A percentile compares a stretch with the other conserved stretches of the same genome.
Conservation (phyloP, 1,284 basidiomycete genomes). For the Tilletia setariae region DNA sequence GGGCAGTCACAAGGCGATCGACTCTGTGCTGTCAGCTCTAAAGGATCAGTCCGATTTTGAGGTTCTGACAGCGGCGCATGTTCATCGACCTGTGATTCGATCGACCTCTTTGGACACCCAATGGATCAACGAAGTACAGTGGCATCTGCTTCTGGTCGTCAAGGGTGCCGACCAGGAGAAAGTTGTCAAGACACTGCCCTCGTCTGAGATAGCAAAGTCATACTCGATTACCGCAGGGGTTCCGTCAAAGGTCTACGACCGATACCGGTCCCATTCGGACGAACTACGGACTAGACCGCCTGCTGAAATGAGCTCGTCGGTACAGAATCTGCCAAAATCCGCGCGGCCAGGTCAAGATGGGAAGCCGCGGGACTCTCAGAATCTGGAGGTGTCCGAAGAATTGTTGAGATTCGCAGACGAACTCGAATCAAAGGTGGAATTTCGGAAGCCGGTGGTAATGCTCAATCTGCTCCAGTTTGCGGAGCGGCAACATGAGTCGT, state of each 20-base stretch:
- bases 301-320: not conserved
- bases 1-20: not conserved
- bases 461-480: conserved; percentile 36
- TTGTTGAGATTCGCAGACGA: conserved; percentile 26
- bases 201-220: not conserved
- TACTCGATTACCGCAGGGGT: not conserved
- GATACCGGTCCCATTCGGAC: not conserved
- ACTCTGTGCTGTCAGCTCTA: not conserved
- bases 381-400: conserved; percentile 28
- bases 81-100: conserved; percentile 3
- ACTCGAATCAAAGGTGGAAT: conserved; percentile 19
- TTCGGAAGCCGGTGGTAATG: conserved; percentile 31
- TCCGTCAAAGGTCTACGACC: not conserved
- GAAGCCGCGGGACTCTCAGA: conserved; percentile 23
- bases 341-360: not conserved
- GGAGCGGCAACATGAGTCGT: conserved; percentile 17
- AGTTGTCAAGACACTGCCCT: not conserved
- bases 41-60: not conserved
- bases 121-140: not conserved
- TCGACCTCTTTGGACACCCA: not conserved
- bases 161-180: not conserved
- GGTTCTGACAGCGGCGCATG: not conserved
- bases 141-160: conserved; percentile 3
- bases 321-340: not conserved
- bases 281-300: not conserved